Evolutionary conservation across 2,329 filamentous ascomycete genomes (phyloP), one percentile per base, ranked within the genome.

Genomic region (Sporothrix brunneoviolacea): DNA sequence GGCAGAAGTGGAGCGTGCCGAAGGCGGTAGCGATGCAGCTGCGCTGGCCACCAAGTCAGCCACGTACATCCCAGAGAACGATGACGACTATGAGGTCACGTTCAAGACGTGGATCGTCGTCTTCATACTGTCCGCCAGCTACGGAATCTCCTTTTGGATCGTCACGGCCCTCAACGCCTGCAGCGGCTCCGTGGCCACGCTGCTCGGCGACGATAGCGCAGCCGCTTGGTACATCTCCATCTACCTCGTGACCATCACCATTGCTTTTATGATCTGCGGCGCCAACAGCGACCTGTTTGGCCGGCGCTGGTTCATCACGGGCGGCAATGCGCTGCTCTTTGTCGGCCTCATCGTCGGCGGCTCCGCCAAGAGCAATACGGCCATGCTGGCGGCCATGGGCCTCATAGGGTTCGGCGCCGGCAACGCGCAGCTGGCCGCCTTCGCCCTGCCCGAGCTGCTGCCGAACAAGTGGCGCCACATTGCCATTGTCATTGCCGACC

Each of bases 391-490:
- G 1, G 68, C 64, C 8, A 65, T 68, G 55, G 66, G 65, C 2
- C 56, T 74, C 19, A 65, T 69, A 32, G 70, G 71, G 3, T 72
- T 73, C 49, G 70, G 69, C n/a, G 69, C 61, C 16, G 70, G 65
- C 6, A 70, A 70, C 39, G 69, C 67, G 24, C 70, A 73, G 59
- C 61, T 70, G 48, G 71, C 68, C 15, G 70, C 69, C 36, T 72
- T 73, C 57, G 70, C 68, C 8, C 65, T 74, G 8, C 69, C 70
- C 6, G 71, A 74, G 54, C 65, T 75, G 19, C 64, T 75, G 2
- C 71, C 71, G 1, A 74, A 74, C 60, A 74, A 74, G 57, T 74
- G 70, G 69, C 60, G 71, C 48, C 69, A 73, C 55, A 69, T 68
- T 27, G 67, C 65, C 43, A 66, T 73, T 49, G 67, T 69, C 2